Percentiles rank a stretch among this genome's conserved stretches.
phyloP scores from a whole-genome alignment of 345 rosid genomes.

The Kernera saxatilis region DNA sequence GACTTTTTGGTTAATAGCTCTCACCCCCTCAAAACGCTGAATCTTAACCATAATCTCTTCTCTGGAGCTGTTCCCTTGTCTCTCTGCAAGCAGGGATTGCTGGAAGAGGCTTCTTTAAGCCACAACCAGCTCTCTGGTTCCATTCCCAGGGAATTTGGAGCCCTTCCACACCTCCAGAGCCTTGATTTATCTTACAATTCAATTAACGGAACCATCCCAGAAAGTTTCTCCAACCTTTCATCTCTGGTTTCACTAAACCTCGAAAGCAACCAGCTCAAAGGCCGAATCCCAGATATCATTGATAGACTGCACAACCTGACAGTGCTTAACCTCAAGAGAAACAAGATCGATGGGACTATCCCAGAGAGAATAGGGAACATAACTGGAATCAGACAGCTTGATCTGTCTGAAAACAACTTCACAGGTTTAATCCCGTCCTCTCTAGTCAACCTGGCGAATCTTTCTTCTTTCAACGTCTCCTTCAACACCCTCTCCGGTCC shows the following conservation, averaged over 20 bases:
- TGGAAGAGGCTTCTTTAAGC: conserved; percentile 52
- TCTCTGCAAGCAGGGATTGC: conserved; percentile 42
- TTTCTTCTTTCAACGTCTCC: conserved; percentile 76
- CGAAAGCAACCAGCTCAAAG: conserved; percentile 45
- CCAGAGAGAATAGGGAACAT: conserved; percentile 54
- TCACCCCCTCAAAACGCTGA: conserved; percentile 38
- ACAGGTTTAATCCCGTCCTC: conserved; percentile 67
- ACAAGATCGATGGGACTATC: conserved; percentile 54
- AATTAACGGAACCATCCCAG: conserved; percentile 68
- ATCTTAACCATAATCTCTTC: conserved; percentile 47
- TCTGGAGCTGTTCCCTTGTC: conserved; percentile 54
- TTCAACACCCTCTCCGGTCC: conserved; percentile 78
- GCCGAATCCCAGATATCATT: conserved; percentile 47
- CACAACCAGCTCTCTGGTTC: conserved; percentile 57
- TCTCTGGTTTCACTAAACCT: conserved; percentile 53
- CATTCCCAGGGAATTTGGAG: conserved; percentile 50
- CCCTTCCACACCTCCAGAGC: conserved; percentile 41
- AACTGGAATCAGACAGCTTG: conserved; percentile 48
- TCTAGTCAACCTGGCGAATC: conserved; percentile 47
- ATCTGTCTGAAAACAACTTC: conserved; percentile 65
- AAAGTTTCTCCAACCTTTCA: conserved; percentile 45
- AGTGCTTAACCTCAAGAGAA: conserved; percentile 52
- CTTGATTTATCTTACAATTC: conserved; percentile 72
- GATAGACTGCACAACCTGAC: conserved; percentile 53
- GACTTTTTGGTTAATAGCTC: conserved; percentile 40